Evolutionary conservation across 441 rosid genomes (phyloP).

Genomic region (Breynia disticha): DNA sequence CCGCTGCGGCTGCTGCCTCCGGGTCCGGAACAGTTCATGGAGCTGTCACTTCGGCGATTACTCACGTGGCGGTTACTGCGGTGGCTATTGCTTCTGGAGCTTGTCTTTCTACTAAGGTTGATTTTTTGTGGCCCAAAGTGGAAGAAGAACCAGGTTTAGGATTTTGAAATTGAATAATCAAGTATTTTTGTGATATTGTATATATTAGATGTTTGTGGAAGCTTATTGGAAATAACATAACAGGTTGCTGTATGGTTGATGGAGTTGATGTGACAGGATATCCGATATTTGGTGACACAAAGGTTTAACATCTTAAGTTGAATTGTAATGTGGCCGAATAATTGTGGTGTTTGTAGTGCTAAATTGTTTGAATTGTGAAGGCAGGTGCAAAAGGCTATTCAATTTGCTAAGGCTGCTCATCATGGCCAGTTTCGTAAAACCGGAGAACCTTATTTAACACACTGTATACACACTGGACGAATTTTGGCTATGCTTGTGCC

Average conservation of each 20-base stretch:
- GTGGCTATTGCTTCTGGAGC: slow-evolving; percentile 78
- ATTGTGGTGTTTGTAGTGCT: slow-evolving; percentile 6
- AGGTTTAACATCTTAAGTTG: slow-evolving; percentile 35
- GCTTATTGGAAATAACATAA: too few species aligned
- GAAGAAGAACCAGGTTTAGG: slow-evolving; percentile 68
- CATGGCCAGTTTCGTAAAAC: slow-evolving; percentile 60
- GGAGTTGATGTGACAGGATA: slow-evolving; percentile 63
- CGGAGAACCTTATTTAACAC: slow-evolving; percentile 62
- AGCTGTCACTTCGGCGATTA: slow-evolving; percentile 58
- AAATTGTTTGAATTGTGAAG: slow-evolving; percentile 39
- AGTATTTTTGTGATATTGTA: too few species aligned
- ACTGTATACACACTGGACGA: slow-evolving; percentile 63
- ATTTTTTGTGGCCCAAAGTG: slow-evolving; percentile 61
- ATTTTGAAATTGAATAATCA: too few species aligned
- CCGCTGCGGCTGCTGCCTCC: slow-evolving; percentile 34
- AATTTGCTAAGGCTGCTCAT: slow-evolving; percentile 61
- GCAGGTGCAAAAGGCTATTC: slow-evolving; percentile 78
- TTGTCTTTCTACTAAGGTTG: slow-evolving; percentile 68
- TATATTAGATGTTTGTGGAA: too few species aligned
- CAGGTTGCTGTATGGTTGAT: slow-evolving; percentile 47
- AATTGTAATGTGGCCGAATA: not conserved
- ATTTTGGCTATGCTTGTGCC: slow-evolving; percentile 64
- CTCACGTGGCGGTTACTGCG: slow-evolving; percentile 62
- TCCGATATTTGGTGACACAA: slow-evolving; percentile 43
- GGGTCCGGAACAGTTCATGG: slow-evolving; percentile 36